Evolutionary conservation across 2,329 filamentous ascomycete species (phyloP).

Genomic region (Cordyceps cateniannulata): DNA sequence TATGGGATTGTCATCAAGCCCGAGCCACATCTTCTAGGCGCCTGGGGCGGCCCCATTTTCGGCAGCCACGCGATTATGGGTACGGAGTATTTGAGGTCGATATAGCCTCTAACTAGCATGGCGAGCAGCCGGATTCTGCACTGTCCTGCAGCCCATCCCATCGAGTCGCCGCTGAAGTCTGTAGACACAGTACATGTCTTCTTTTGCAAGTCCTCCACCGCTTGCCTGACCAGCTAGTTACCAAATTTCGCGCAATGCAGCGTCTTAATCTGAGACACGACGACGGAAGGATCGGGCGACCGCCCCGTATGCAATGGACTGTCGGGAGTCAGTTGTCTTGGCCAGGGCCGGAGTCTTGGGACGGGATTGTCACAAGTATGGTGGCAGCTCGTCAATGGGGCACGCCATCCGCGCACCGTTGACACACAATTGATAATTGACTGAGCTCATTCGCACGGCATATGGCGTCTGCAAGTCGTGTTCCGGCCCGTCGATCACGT

Average conservation of each 20-base stretch:
- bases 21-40: too few species aligned
- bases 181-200: too few species aligned
- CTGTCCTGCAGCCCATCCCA: neutral
- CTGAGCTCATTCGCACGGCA: conserved; percentile 4
- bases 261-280: neutral
- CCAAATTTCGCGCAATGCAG: too few species aligned
- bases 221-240: too few species aligned
- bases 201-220: too few species aligned
- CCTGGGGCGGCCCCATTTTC: neutral
- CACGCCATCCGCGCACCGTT: neutral
- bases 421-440: neutral
- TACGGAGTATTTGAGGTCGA: neutral
- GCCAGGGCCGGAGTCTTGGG: too few species aligned
- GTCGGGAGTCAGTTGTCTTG: neutral
- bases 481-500: conserved; percentile 6
- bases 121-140: too few species aligned
- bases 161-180: too few species aligned
- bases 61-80: neutral
- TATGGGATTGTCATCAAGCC: too few species aligned
- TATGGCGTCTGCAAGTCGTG: neutral
- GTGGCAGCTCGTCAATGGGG: neutral
- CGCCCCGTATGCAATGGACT: conserved; percentile 1
- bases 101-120: neutral
- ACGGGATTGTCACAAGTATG: neutral
- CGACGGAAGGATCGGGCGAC: conserved; percentile 6